Evolutionary conservation across 371 early-diverging fungal species (phyloP), one percentile per base, ranked within the genome.

Genomic region (Smittium culicis): DNA sequence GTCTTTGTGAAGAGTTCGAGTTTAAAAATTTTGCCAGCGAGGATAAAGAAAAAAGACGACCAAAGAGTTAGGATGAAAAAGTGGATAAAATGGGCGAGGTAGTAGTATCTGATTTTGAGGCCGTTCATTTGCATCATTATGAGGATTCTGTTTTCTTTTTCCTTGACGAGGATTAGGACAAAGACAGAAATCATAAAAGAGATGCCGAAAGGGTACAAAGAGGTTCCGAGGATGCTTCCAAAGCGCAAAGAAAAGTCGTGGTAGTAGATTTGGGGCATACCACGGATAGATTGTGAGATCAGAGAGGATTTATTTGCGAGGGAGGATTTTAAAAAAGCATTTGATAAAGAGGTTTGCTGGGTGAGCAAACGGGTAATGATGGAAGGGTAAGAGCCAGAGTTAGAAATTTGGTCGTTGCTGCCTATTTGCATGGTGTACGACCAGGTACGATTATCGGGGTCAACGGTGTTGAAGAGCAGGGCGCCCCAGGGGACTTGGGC

Each of bases 1-100:
- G 60, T 59, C n/a, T 25, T 32, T 25, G 60, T 59, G 25, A 59
- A 59, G 5, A 59, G 28, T 32, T 59, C 60, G 5, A 59, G n/a
- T 32, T 59, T 59, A 16, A 59, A 29, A 14, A 59, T 29, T 16
- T 59, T 29, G 5, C 60, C 60, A 29, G 60, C 32, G 5, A 59
- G 30, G 16, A 32, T 29, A 59, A 59, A 32, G 30, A 59, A 27
- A 16, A 59, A 32, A 29, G 11, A 14, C 11, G 60, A 59, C 30
- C 30, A 29, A 11, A 32, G 5, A 5, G 60, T 11, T 11, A 59
- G 28, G 16, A 59, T 29, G n/a, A 59, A 59, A n/a, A 59, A 59
- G 25, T 59, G 60, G 60, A 59, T 59, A n/a, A 11, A 59, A 32
- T 59, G 60, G 30, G 60, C 60, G 14, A 59, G 28, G 60, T 59